Base-by-base conservation (phyloP, 1,284 basidiomycete species). In the Phylloporus sp. region DNA sequence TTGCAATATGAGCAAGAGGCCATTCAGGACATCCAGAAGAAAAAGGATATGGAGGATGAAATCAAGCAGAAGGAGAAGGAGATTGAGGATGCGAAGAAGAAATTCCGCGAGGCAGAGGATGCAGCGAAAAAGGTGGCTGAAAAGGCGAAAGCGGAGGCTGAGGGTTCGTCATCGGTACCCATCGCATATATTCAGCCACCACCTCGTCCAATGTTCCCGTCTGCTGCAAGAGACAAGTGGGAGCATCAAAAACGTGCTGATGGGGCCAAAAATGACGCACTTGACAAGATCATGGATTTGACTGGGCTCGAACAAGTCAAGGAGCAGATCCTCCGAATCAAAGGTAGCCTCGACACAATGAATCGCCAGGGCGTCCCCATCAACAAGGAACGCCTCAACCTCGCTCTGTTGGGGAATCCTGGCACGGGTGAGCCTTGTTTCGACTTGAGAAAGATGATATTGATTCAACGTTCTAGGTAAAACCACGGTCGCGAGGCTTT, bases 401-500 rank as follows among this genome's bases (percentile, higher is more conserved):
- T 84, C 12, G 82, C 81, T 23, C 77, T 89, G 23, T 81, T 89
- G 1, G 88, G 88, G 11, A 89, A 90, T 72, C 88, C 88, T 7
- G 88, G 88, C 23, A 89, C 88, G 71, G 88, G 88, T 88, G 56
- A 47, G 77, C 69, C n/a, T 4, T 17, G 39, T 65, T 27, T 27
- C 49, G 8, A 4, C 5, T 1, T 23, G 11, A 35, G 52, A 29
- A 12, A 12, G 17, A 23, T 2, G 3, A 8, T 6, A 5, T 12
- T 73, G 25, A 69, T 19, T 11, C 45, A 4, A 35, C 5, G 4
- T n/a, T 63, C 11, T 58, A 91, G 90, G 90, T 0, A 91, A 91
- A 80, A 91, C 90, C 0, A 91, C 90, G 0, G 83, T 92, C 12
- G 90, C 90, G 5, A 80, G 91, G 29, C 82, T 85, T n/a, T 92